Base-by-base conservation (phyloP, 306 rosid species). In the Pyrus bretschneideri region DNA sequence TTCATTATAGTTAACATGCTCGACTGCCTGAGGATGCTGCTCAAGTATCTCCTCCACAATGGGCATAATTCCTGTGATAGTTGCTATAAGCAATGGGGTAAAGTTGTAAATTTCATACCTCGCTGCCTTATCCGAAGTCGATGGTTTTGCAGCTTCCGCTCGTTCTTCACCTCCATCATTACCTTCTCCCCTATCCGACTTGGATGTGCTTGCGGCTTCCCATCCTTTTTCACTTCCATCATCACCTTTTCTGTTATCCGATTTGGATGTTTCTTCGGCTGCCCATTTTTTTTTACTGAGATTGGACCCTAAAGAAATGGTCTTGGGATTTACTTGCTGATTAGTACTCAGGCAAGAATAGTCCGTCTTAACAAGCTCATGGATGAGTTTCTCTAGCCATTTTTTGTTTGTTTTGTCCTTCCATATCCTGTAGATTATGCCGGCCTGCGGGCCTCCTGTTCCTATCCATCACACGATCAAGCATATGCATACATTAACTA, bases 41-140 rank as follows among this genome's bases (percentile, higher is more conserved):
- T 2, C 3, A 2, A 80, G 72, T 25, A 38, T 58, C 33, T 64
- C 65, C 0, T 58, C 1, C 13, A 82, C 73, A 3, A 85, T 79
- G 44, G 80, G 86, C 7, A 70, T 17, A 17, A 72, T 57, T 35
- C 35, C 65, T 8, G 2, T 51, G 29, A 57, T 42, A 0, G 84
- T 44, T 63, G 88, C 86, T 44, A 69, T 4, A 5, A 69, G 25
- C 35, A 82, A 21, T 13, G 88, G 54, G 2, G 75, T 61, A 31
- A 57, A 60, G 0, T 11, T 23, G 14, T 23, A 11, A 11, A 0
- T 1, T 60, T 60, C 2, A 11, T 3, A 4, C 61, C 2, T 21
- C 27, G 38, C 4, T 22, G 35, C 58, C 1, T 33, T 33, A 33
- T 33, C 35, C 6, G 6, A 33, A 33, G 1, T 33, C 6, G 35